Percentiles rank a stretch among this genome's conserved stretches.
Conservation (phyloP, 768 basidiomycete genomes). For the Tulasnella sp. region DNA sequence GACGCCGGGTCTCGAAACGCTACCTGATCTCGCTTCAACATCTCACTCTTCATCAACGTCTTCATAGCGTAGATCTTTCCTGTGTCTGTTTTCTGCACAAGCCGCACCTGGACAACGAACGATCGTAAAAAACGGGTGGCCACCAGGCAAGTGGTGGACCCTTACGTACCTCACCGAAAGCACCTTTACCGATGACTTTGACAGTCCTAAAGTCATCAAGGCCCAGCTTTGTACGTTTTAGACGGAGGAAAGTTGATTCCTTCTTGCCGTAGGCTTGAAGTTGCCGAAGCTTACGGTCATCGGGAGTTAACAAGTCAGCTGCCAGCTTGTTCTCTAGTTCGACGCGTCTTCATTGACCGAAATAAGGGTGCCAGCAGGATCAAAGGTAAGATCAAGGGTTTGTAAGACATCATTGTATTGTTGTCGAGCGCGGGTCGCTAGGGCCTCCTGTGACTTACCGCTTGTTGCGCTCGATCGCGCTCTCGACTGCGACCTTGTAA, state of each 20-base stretch:
- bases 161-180: slow-evolving; percentile 86
- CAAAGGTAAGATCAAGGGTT: not conserved
- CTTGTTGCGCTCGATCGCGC: slow-evolving; percentile 90
- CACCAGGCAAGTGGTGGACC: not conserved
- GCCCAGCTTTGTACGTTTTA: slow-evolving; percentile 86
- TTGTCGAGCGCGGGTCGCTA: not conserved
- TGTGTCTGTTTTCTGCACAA: slow-evolving; percentile 96
- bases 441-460: slow-evolving; percentile 54
- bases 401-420: not conserved
- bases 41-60: slow-evolving; percentile 93
- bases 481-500: slow-evolving; percentile 95
- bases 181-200: slow-evolving; percentile 98
- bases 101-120: slow-evolving; percentile 63
- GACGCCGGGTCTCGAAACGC: slow-evolving; percentile 37
- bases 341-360: slow-evolving; percentile 64
- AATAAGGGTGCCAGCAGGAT: not conserved
- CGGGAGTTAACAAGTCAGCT: slow-evolving; percentile 66
- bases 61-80: slow-evolving; percentile 99
- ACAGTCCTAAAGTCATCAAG: slow-evolving; percentile 93
- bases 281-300: slow-evolving; percentile 86
- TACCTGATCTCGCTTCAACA: slow-evolving; percentile 99
- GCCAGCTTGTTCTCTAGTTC: slow-evolving; percentile 83
- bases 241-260: slow-evolving; percentile 84
- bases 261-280: slow-evolving; percentile 82
- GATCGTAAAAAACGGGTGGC: not conserved